Conservation (phyloP, 805 yeast genomes). For the Saturnispora dispora region DNA sequence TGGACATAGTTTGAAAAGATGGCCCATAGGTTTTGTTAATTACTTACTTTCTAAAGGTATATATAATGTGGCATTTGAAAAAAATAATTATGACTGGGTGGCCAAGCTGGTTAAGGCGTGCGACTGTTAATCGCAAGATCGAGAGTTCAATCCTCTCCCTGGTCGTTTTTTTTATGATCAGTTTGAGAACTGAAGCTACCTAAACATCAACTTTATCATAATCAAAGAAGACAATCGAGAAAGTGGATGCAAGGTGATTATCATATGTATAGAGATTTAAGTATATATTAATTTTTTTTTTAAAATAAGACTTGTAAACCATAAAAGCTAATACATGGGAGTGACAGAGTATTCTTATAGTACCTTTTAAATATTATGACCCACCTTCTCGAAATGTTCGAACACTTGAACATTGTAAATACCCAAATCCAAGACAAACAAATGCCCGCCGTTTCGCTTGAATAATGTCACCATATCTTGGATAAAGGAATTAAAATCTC, state of each 20-base stretch:
- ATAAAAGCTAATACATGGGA: not conserved
- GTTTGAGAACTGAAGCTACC: not conserved
- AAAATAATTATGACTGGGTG: conserved; percentile 32
- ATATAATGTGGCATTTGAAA: too few species aligned
- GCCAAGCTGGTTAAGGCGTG: conserved; percentile 57
- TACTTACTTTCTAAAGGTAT: too few species aligned
- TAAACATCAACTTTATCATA: too few species aligned
- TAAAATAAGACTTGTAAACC: not conserved
- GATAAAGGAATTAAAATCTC: conserved; percentile 27
- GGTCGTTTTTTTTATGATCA: conserved; percentile 29
- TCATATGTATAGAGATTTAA: too few species aligned
- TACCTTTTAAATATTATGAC: not conserved
- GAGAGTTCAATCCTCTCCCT: conserved; percentile 54
- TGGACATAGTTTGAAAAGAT: too few species aligned
- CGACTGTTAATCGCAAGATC: conserved; percentile 60
- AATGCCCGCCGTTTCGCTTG: conserved; percentile 47
- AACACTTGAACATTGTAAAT: conserved; percentile 41
- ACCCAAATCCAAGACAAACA: conserved; percentile 49
- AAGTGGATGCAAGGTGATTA: not conserved
- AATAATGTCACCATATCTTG: conserved; percentile 36
- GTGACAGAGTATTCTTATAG: not conserved
- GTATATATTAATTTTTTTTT: too few species aligned
- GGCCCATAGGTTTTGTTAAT: too few species aligned
- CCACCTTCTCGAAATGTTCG: conserved; percentile 32
- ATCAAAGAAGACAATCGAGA: not conserved